Evolutionary conservation across 371 early-diverging fungal genomes (phyloP), one percentile per base, ranked within the genome.

Genomic region (Chytridiales sp.): DNA sequence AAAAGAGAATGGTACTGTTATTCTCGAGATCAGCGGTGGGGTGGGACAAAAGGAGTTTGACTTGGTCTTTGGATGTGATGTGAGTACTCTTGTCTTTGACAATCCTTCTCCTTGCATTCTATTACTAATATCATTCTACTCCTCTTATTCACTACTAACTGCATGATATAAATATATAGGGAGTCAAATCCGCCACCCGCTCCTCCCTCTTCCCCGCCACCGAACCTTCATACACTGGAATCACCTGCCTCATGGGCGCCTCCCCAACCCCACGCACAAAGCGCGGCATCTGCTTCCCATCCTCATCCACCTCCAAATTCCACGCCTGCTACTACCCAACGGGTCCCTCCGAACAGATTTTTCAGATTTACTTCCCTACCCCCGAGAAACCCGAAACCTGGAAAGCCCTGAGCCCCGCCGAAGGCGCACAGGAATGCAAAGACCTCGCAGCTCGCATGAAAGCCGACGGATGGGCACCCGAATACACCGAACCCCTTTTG

Each of bases 191-290:
- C 9, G 56, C 29, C 17, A 32, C 66, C 27, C 56, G 70, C 22
- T 41, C 17, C 5, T 29, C 48, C 32, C 57, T 70, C 1, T 70
- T 70, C 40, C 67, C 67, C 11, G 47, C 24, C 30, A 56, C 27
- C n/a, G 29, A 9, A 38, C 68, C 68, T n/a, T 26, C 13, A 4
- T 70, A 70, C 56, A 70, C 68, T 17, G 70, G 70, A 3, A 56
- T 70, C 8, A 68, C 68, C 22, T 72, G 72, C 19, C 59, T 70
- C 8, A 70, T 70, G 70, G 67, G 66, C 41, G 62, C 60, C 13
- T 59, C 68, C 31, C 30, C 21, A 13, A 42, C 62, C 29, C 39
- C 69, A 21, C 51, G 35, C 9, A 15, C 11, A 6, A 19, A n/a
- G 9, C 30, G 48, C 15, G 71, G 71, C 21, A 70, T 70, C 42